Evolutionary conservation across 2,329 filamentous ascomycete genomes (phyloP).

Genomic region (Allantophomopsis cytisporea): DNA sequence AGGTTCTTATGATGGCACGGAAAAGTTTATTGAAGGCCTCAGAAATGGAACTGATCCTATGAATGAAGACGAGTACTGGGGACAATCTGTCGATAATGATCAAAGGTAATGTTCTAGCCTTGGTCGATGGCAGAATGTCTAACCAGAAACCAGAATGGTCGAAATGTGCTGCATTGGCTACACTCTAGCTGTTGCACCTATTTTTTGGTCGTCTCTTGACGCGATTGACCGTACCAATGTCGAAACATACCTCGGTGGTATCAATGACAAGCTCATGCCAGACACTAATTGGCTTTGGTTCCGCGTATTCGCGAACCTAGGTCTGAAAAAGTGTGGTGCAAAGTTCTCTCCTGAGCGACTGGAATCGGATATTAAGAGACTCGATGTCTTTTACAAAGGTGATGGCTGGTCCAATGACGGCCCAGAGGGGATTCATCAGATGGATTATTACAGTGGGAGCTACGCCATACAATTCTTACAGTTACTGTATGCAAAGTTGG

Average conservation of each 20-base stretch:
- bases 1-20: conserved; percentile 46
- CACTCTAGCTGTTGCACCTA: conserved; percentile 48
- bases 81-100: conserved; percentile 60
- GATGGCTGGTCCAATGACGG: conserved; percentile 76
- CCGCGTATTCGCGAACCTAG: conserved; percentile 70
- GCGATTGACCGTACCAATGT: conserved; percentile 51
- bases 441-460: conserved; percentile 76
- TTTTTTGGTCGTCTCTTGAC: conserved; percentile 38
- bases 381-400: conserved; percentile 72
- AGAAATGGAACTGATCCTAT: conserved; percentile 58
- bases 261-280: conserved; percentile 70
- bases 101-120: conserved; percentile 31
- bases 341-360: conserved; percentile 56
- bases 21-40: conserved; percentile 58
- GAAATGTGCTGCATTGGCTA: conserved; percentile 74
- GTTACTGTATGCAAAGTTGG: conserved; percentile 61
- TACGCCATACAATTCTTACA: conserved; percentile 76
- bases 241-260: conserved; percentile 56
- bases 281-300: conserved; percentile 68
- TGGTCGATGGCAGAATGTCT: too few species aligned
- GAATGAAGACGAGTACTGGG: conserved; percentile 57
- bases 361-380: conserved; percentile 62
- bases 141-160: conserved; percentile 39
- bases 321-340: conserved; percentile 61
- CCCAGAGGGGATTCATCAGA: conserved; percentile 65